Evolutionary conservation across 108 stramenopile genomes (phyloP).

Genomic region (Nannochloropsis salina): DNA sequence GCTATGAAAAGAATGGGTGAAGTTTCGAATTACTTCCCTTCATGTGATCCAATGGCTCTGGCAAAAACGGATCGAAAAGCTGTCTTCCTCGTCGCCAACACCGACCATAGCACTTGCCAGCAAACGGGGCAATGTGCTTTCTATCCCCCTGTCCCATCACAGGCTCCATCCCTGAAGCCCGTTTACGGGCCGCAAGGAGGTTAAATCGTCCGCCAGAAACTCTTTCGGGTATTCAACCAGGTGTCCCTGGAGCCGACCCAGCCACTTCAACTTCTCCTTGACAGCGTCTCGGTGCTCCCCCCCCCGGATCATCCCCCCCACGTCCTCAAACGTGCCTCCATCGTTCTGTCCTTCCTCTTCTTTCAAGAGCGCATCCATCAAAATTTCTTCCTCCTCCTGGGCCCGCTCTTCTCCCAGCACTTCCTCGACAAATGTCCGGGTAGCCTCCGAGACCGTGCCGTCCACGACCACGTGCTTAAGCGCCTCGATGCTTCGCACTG

Average conservation of each 20-base stretch:
- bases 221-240: conserved; percentile 5
- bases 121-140: too few relatives aligned
- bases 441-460: not conserved
- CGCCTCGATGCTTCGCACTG: not conserved
- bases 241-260: not conserved
- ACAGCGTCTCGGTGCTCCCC: not conserved
- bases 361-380: not conserved
- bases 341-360: not conserved
- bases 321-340: not conserved
- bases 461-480: not conserved
- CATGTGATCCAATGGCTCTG: not conserved
- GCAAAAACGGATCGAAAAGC: not conserved
- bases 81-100: too few relatives aligned
- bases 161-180: not conserved
- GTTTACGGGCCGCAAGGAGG: not conserved
- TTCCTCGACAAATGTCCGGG: not conserved
- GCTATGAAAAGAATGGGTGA: not conserved
- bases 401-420: conserved; percentile 4
- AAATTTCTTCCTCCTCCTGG: not conserved
- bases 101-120: too few relatives aligned
- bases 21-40: not conserved
- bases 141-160: not conserved
- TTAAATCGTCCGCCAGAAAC: conserved; percentile 1
- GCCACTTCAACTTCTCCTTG: not conserved
- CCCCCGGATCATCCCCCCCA: not conserved